Base-by-base conservation (phyloP, 805 yeast species). In the Sugiyamaella smithiae region DNA sequence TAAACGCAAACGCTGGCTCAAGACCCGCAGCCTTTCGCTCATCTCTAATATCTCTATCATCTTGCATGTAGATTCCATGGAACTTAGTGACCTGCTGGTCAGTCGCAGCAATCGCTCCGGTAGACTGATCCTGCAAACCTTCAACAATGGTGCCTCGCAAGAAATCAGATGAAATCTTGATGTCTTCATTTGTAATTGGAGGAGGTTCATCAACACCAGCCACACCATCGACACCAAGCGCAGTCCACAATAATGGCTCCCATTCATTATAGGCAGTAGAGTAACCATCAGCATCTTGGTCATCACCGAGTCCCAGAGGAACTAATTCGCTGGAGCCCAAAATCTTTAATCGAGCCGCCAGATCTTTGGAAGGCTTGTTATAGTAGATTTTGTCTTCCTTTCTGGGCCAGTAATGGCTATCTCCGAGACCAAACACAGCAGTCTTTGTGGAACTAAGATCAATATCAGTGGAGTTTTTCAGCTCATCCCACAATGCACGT, bases 31-130 rank as follows among this genome's bases (percentile, higher is more conserved):
- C 80, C 71, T 90, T 91, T 64, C 97, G 83, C 59, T 86, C 85
- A 49, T 91, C 98, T 67, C 98, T 80, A 51, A 91, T 75, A 68
- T 91, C 98, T 73, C 98, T 87, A 67, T 91, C 98, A 68, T 91
- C 98, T 73, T 91, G 98, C 96, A 91, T 88, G 68, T 91, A 91
- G 58, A 89, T 88, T 71, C 98, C 98, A 68, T 91, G 98, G 80
- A 91, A 91, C 70, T 91, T 91, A 57, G 97, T 89, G 67, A 91
- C 70, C 70, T 90, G 97, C 70, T 89, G 95, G 69, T 89, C 97
- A 50, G 80, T 79, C 11, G 97, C 93, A 56, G 85, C 78, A 57
- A 91, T 86, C 12, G 96, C 90, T 55, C 97, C 97, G 7, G 98
- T 91, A 3, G 88, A 75, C 49, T 77, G 76, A 66, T 91, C 97